These are phyloP conservation scores for Exophiala sp. DNA, from an alignment of 2,329 filamentous ascomycete genomes.

Conservation along the genomic window DNA sequence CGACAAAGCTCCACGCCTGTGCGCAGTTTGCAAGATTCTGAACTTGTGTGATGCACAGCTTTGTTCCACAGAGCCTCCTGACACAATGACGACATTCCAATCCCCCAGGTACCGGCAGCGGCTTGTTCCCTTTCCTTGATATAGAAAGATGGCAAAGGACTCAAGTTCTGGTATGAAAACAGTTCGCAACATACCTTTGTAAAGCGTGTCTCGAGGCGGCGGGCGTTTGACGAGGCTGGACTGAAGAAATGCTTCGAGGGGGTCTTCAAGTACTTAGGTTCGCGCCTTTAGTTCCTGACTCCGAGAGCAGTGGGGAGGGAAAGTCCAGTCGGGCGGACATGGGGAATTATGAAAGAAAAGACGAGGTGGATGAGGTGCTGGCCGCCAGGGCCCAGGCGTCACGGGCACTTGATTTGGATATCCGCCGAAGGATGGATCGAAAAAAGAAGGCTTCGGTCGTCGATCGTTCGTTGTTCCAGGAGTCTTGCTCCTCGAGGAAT, in stretches of 20 bases:
- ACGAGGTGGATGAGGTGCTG: constrained; percentile 12
- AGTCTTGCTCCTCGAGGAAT: constrained; percentile 5
- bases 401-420: constrained; percentile 1
- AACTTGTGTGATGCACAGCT: neutral
- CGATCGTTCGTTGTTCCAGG: constrained; percentile 11
- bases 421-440: constrained; percentile 3
- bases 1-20: neutral
- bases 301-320: neutral
- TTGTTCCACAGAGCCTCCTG: neutral
- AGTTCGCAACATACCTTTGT: constrained; percentile 1
- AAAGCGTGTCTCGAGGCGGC: neutral
- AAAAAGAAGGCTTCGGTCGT: neutral
- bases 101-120: no score
- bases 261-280: constrained; percentile 1
- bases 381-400: constrained; percentile 19
- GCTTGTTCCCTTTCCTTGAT: neutral
- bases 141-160: neutral
- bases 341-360: constrained; percentile 16
- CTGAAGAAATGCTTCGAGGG: neutral
- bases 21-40: neutral
- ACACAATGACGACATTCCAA: neutral
- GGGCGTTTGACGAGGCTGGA: neutral
- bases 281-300: neutral
- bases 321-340: constrained; percentile 14
- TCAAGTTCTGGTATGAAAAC: neutral